Base-by-base conservation (phyloP, 768 basidiomycete species). In the Panus rudis region DNA sequence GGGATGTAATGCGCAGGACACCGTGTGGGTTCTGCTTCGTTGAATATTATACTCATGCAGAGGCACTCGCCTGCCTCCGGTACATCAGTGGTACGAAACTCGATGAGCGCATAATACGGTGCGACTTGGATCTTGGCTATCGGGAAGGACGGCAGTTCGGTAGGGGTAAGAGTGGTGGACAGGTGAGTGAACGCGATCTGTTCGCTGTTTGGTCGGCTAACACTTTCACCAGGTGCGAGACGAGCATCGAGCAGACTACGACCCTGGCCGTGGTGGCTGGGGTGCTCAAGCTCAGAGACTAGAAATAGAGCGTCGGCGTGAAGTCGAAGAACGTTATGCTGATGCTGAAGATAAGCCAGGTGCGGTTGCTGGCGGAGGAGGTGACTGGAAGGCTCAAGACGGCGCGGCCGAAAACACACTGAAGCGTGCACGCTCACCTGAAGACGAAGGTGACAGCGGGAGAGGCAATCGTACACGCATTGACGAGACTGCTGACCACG, bases 81-180 rank as follows among this genome's bases (percentile, higher is more conserved):
- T 93, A 96, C 62, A 79, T 98, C 54, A 92, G 88, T 39, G 96
- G 94, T n/a, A 92, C 93, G 26, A 98, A 98, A 68, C 80, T 99
- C 17, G 96, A 99, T 64, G 96, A 99, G 65, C 86, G 96, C 25
- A 90, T 99, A 54, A 94, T 99, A 50, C 86, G 96, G 37, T 97
- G 93, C 58, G 96, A 99, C 69, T 69, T 99, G 57, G 96, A 99
- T 69, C 72, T 92, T 21, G 96, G 96, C 5, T 99, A 97, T 66
- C 81, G 81, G 58, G 96, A 99, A 58, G 94, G 94, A 12, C 72
- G 96, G 49, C 96, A 99, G 64, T 99, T 97, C 50, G 96, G 96
- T 23, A 72, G 96, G 48, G 96, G 96, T 21, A 97, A 93, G 64
- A 93, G 90, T 51, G 96, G 96, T 24, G 96, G 96, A 3, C 93